Evolutionary conservation across 2,329 filamentous ascomycete species (phyloP), one percentile per base, ranked within the genome.

Genomic region (Neonectria punicea): DNA sequence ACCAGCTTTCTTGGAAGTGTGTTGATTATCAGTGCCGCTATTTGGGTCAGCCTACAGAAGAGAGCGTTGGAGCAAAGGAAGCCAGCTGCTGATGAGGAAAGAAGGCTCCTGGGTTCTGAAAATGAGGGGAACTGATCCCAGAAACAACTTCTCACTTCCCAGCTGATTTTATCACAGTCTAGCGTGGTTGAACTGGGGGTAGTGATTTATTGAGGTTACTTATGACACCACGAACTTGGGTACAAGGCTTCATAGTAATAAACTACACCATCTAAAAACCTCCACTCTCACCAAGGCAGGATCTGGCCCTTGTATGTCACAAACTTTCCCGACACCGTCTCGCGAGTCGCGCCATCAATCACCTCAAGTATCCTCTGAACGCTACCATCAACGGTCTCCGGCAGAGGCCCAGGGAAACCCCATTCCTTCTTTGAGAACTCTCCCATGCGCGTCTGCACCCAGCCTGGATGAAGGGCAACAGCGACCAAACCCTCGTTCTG

Each of bases 31-130:
- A 77, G 77, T 0, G 80, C 77, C 0, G 80, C 81, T 1, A 66
- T 83, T 28, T 83, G 80, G 80, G 75, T 82, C 5, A 81, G 77
- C 39, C 14, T 83, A 9, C 81, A 83, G 53, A 82, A 81, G 70
- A 77, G 76, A 58, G 71, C 72, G 18, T 65, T 74, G 53, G 63
- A 73, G 11, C 63, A 62, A 4, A 74, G 68, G 28, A 70, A 62
- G 5, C 30, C 66, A 0, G 57, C 69, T 3, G 58, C 68, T 1
- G 79, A 82, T 10, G 80, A 82, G 53, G 80, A 82, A 68, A 77
- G 71, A 14, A 77, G 76, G 53, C 70, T 80, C 22, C 51, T 75
- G 70, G 36, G 43, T 11, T 30, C 43, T 3, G 61, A 65, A 5
- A 43, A 56, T n/a, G 62, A 58, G 44, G 20, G 9, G 28, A 22